A percentile compares a stretch with the other conserved stretches of the same genome.
Conservation (phyloP, 176 grass and related monocot genomes). For the Oryza meridionalis region DNA sequence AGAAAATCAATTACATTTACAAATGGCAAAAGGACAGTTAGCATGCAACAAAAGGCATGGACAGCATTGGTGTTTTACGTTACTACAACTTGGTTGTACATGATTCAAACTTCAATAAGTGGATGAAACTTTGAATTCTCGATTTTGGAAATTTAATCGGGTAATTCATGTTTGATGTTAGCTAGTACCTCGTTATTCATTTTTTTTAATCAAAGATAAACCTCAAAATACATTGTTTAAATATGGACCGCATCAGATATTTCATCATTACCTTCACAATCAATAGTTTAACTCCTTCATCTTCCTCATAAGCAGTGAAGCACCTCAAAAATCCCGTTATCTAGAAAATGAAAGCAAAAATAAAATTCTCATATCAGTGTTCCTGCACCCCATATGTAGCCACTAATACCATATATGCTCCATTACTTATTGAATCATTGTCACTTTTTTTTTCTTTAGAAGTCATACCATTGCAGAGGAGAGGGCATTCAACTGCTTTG, state of each 20-base stretch:
- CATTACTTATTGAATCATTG: background rate
- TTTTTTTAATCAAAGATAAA: background rate
- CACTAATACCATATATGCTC: constrained; percentile 1
- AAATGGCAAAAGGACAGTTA: constrained; percentile 5
- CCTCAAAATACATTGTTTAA: background rate
- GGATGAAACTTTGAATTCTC: background rate
- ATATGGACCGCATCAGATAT: background rate
- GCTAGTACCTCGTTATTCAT: background rate
- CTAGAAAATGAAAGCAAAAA: constrained; percentile 47
- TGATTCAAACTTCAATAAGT: constrained; percentile 3
- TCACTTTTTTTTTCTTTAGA: background rate
- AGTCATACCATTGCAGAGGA: constrained; percentile 73
- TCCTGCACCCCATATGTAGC: background rate
- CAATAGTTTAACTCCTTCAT: constrained; percentile 71
- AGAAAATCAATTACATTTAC: constrained; percentile 3
- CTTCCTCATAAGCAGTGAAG: constrained; percentile 70
- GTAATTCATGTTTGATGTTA: background rate
- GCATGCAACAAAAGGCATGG: background rate
- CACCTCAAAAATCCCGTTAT: constrained; percentile 67
- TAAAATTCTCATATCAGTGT: background rate
- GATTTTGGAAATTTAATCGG: background rate
- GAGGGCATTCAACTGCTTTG: constrained; percentile 83
- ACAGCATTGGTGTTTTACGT: background rate
- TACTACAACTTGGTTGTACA: background rate
- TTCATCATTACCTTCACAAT: constrained; percentile 75